These are phyloP conservation scores for Tylopilus subfusipes DNA, from an alignment of 768 basidiomycete genomes.

Conservation along the genomic window DNA sequence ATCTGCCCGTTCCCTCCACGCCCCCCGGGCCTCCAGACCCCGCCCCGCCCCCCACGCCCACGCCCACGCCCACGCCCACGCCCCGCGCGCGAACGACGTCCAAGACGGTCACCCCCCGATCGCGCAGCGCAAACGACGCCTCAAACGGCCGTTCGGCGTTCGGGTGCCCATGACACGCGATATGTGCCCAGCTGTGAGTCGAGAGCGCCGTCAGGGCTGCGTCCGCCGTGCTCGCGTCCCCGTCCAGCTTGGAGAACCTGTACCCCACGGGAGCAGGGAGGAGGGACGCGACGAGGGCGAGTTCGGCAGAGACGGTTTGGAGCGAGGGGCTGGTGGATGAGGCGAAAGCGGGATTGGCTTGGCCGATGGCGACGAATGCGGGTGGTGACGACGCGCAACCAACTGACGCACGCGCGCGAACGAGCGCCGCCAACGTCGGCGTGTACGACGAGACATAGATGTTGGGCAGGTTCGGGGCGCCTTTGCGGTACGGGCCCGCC, in stretches of 20 bases:
- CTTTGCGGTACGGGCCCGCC: background rate
- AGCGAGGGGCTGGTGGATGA: conserved; percentile 8
- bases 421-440: conserved; percentile 29
- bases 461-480: conserved; percentile 5
- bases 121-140: conserved; percentile 24
- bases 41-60: too few relatives aligned
- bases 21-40: too few relatives aligned
- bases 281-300: conserved; percentile 19
- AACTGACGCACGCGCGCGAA: conserved; percentile 26
- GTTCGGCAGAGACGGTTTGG: conserved; percentile 15
- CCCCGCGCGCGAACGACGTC: conserved; percentile 19
- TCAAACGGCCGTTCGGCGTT: conserved; percentile 21
- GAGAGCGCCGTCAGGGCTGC: conserved; percentile 14
- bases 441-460: conserved; percentile 35
- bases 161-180: conserved; percentile 33
- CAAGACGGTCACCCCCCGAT: conserved; percentile 20
- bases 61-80: too few relatives aligned
- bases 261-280: conserved; percentile 4
- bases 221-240: conserved; percentile 10
- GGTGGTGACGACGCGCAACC: too few relatives aligned
- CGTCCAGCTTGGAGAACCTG: conserved; percentile 9
- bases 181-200: conserved; percentile 27
- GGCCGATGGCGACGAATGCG: conserved; percentile 20
- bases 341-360: conserved; percentile 10
- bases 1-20: too few relatives aligned